Evolutionary conservation across 2,329 filamentous ascomycete species (phyloP).

Genomic region (Neofusicoccum laricinum): DNA sequence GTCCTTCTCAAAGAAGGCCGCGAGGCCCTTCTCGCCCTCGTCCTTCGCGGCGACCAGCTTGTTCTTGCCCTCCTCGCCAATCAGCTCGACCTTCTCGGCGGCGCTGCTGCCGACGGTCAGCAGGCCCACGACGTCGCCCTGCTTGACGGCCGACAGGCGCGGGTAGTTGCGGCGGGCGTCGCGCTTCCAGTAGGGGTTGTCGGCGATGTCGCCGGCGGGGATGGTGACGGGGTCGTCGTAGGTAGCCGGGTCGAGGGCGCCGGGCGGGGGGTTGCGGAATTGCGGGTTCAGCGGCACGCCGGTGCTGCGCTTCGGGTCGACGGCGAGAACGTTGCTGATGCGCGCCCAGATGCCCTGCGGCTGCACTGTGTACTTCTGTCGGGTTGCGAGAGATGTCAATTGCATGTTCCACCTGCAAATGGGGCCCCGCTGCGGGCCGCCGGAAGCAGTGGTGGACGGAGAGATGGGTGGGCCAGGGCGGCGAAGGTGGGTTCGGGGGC

Average conservation of each 20-base stretch:
- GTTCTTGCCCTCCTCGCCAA: slow-evolving; percentile 70
- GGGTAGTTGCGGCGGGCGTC: slow-evolving; percentile 83
- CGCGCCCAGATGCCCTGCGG: slow-evolving; percentile 84
- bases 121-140: slow-evolving; percentile 81
- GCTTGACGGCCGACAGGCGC: slow-evolving; percentile 71
- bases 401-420: neutral
- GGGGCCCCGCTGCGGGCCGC: neutral
- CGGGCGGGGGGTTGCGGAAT: slow-evolving; percentile 84
- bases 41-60: slow-evolving; percentile 75
- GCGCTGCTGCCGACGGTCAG: slow-evolving; percentile 80
- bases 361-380: slow-evolving; percentile 92
- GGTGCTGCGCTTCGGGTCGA: slow-evolving; percentile 85
- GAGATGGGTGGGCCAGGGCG: neutral
- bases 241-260: slow-evolving; percentile 63
- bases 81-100: slow-evolving; percentile 72
- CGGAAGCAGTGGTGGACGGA: neutral
- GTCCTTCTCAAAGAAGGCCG: slow-evolving; percentile 69
- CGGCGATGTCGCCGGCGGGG: slow-evolving; percentile 82
- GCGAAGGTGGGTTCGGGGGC: neutral
- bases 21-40: slow-evolving; percentile 68
- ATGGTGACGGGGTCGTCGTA: slow-evolving; percentile 82
- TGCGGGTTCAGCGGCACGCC: slow-evolving; percentile 91
- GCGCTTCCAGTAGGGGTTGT: slow-evolving; percentile 96
- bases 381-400: neutral
- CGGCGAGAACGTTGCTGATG: slow-evolving; percentile 71